A percentile compares a stretch with the other conserved stretches of the same genome.
Conservation (phyloP, 345 rosid species). For the Sapria himalayana region DNA sequence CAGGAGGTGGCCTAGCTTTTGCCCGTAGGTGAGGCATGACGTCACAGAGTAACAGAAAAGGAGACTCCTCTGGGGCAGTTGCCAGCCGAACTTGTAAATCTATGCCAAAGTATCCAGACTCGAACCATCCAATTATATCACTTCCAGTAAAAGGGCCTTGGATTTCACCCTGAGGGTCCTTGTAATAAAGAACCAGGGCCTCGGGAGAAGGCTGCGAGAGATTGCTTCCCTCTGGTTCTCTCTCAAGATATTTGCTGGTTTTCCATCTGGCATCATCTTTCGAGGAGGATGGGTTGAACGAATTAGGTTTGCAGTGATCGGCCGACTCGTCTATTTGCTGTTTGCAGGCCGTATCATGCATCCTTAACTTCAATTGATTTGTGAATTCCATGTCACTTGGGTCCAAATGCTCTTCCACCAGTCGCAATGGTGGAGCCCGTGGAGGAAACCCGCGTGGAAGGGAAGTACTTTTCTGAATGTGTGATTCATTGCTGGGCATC, state of each 20-base stretch:
- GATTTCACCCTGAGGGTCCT: conserved; percentile 85
- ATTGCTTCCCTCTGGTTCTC: conserved; percentile 56
- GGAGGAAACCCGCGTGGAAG: conserved; percentile 22
- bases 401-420: too few species aligned
- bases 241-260: conserved; percentile 38
- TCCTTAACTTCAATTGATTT: conserved; percentile 22
- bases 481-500: conserved; percentile 19
- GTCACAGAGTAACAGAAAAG: conserved; percentile 70
- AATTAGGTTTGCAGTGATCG: conserved; percentile 24
- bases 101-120: conserved; percentile 90
- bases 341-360: conserved; percentile 29
- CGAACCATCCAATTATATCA: conserved; percentile 95
- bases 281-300: conserved; percentile 18
- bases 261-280: conserved; percentile 40
- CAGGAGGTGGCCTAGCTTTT: conserved; percentile 95
- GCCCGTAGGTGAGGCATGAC: conserved; percentile 94
- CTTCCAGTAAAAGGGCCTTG: conserved; percentile 84
- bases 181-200: conserved; percentile 49
- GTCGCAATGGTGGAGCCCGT: conserved; percentile 30
- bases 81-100: conserved; percentile 60
- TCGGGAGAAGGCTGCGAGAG: conserved; percentile 43
- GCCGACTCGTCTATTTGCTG: conserved; percentile 23
- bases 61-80: conserved; percentile 47
- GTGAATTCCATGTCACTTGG: conserved; percentile 29
- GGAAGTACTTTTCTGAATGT: conserved; percentile 22